Base-by-base conservation (phyloP, 2,329 filamentous ascomycete species). In the Pseudopithomyces chartarum region DNA sequence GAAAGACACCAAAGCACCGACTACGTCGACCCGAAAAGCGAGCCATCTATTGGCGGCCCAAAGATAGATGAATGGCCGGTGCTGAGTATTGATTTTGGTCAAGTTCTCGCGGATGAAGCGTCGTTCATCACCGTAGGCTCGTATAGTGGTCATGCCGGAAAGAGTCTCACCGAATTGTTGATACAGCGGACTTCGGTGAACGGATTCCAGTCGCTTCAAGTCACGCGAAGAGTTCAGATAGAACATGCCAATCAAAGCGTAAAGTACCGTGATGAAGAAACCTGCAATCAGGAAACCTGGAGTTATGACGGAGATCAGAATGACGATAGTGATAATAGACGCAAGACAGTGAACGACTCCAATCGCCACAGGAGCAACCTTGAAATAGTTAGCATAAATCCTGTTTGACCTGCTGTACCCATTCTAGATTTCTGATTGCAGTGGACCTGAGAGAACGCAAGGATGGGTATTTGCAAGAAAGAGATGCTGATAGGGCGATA, bases 41-140 rank as follows among this genome's bases (percentile, higher is more conserved):
- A 99, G 88, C 95, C 95, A 99, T 80, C 95, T 87, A 78, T 99
- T 98, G 73, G 91, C 90, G 43, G 91, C 93, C 95, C 95, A 99
- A 12, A 98, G 81, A 72, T 93, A 98, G 74, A 98, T 94, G 78
- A 97, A 98, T 0, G 95, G 95, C 48, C 95, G 87, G 68, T 91
- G 90, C 73, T 97, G 93, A 7, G 88, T 90, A 78, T 99, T 97
- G 76, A 99, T 91, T 67, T 90, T 90, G 54, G 82, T 78, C 57
- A 98, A 82, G 69, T 98, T 99, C 70, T 99, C 94, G 19, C 92
- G 85, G 63, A 97, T 91, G 76, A 99, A 99, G 34, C 95, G 88
- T 52, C 91, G 86, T 75, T 97, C 92, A 66, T 97, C 94, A 34
- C 94, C 92, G 68, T 98, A 99, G 1, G 95, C 95, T 69, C 96